These are phyloP conservation scores for Lotus japonicus DNA, from an alignment of 306 rosid species.

Conservation along the genomic window DNA sequence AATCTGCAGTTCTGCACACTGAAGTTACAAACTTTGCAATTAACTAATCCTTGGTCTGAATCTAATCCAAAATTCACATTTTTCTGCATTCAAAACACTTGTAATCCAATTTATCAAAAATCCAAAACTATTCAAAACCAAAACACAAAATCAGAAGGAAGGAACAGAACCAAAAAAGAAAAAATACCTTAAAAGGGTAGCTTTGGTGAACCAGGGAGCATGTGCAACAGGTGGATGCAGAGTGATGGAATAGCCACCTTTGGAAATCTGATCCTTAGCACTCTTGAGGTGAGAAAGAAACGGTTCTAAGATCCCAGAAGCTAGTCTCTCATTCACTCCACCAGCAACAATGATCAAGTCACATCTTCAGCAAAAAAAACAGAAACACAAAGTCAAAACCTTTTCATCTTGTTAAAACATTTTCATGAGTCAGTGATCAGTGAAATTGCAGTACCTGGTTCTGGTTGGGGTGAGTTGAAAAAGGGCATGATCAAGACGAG, in stretches of 20 bases:
- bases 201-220: slow-evolving; percentile 94
- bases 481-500: slow-evolving; percentile 80
- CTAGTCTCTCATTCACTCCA: slow-evolving; percentile 70
- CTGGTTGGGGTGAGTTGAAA: slow-evolving; percentile 99
- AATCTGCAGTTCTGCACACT: not conserved
- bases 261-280: slow-evolving; percentile 95
- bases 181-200: slow-evolving; percentile 72
- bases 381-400: slow-evolving; percentile 7
- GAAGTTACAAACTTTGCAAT: not conserved
- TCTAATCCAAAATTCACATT: slow-evolving; percentile 12
- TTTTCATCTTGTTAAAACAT: not conserved
- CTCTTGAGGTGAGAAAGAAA: slow-evolving; percentile 69
- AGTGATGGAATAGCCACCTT: slow-evolving; percentile 91
- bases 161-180: not conserved
- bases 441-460: slow-evolving; percentile 58
- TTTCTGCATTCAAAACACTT: slow-evolving; percentile 9
- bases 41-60: not conserved
- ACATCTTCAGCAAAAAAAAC: slow-evolving; percentile 49
- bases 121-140: not conserved
- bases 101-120: slow-evolving; percentile 1
- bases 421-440: not conserved
- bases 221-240: slow-evolving; percentile 51
- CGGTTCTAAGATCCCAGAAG: slow-evolving; percentile 86
- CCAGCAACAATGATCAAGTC: slow-evolving; percentile 65
- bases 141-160: not conserved